Evolutionary conservation across 768 basidiomycete genomes (phyloP).

Genomic region (Galerina sulciceps): DNA sequence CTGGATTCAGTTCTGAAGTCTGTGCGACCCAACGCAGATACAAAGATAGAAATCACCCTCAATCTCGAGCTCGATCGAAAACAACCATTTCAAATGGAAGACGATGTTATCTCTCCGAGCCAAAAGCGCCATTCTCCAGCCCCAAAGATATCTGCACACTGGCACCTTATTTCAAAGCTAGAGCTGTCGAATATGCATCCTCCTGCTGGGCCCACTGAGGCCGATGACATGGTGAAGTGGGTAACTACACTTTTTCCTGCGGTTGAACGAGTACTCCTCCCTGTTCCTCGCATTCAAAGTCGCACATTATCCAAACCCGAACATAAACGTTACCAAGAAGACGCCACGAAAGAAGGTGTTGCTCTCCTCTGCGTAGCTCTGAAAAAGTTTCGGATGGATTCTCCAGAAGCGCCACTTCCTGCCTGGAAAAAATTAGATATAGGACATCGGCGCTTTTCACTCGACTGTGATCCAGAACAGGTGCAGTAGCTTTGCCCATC

Average conservation of each 20-base stretch:
- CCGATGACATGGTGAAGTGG: slow-evolving; percentile 4
- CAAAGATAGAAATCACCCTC: slow-evolving; percentile 2
- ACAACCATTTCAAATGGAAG: slow-evolving; percentile 8
- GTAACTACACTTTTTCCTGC: slow-evolving; percentile 10
- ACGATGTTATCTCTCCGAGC: neutral
- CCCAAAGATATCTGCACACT: neutral
- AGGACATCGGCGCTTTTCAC: slow-evolving; percentile 3
- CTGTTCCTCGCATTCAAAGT: slow-evolving; percentile 3
- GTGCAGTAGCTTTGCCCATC: neutral
- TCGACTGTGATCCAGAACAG: neutral
- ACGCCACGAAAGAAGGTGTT: neutral
- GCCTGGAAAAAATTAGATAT: slow-evolving; percentile 7
- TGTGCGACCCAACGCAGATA: neutral
- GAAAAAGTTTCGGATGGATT: neutral
- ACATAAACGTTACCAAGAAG: neutral
- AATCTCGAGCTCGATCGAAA: slow-evolving; percentile 1
- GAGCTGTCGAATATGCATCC: slow-evolving; percentile 3
- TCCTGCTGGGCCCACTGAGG: neutral
- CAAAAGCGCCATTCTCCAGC: too few relatives aligned
- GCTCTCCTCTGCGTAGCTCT: neutral
- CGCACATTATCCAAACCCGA: neutral
- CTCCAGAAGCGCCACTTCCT: neutral
- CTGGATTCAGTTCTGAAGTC: neutral
- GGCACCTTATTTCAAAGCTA: slow-evolving; percentile 9
- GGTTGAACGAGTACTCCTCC: slow-evolving; percentile 2